Conservation (phyloP, 345 rosid species). For the Leavenworthia alabamica region DNA sequence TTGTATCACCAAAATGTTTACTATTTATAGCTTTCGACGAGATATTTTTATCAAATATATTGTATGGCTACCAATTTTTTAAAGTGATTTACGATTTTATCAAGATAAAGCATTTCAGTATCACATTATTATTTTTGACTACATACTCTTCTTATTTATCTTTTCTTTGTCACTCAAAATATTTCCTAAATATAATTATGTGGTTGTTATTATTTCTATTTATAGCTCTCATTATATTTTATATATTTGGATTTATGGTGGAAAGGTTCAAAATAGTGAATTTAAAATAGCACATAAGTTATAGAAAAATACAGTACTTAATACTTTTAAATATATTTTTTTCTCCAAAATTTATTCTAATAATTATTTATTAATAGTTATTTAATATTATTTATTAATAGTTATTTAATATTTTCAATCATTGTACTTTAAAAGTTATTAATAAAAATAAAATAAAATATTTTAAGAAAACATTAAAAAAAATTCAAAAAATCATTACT, state of each 20-base stretch:
- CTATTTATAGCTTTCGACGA: not conserved
- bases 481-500: too few relatives aligned
- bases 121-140: too few relatives aligned
- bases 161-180: not conserved
- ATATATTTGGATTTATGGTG: not conserved
- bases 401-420: too few relatives aligned
- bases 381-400: too few relatives aligned
- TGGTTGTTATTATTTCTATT: constrained; percentile 11
- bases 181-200: constrained; percentile 4
- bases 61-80: constrained; percentile 2
- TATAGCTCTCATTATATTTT: not conserved
- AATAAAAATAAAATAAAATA: too few relatives aligned
- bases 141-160: not conserved
- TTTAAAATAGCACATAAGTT: too few relatives aligned
- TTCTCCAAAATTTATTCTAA: too few relatives aligned
- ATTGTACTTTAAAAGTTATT: too few relatives aligned
- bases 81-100: not conserved
- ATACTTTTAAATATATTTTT: too few relatives aligned
- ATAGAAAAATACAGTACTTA: too few relatives aligned
- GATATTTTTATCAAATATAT: constrained; percentile 10
- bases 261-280: not conserved
- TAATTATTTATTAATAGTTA: too few relatives aligned
- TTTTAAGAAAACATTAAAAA: too few relatives aligned
- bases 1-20: not conserved
- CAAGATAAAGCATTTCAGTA: not conserved